These are phyloP conservation scores for Filobasidium uniguttulatum DNA, from an alignment of 1,284 basidiomycete genomes.

Conservation along the genomic window DNA sequence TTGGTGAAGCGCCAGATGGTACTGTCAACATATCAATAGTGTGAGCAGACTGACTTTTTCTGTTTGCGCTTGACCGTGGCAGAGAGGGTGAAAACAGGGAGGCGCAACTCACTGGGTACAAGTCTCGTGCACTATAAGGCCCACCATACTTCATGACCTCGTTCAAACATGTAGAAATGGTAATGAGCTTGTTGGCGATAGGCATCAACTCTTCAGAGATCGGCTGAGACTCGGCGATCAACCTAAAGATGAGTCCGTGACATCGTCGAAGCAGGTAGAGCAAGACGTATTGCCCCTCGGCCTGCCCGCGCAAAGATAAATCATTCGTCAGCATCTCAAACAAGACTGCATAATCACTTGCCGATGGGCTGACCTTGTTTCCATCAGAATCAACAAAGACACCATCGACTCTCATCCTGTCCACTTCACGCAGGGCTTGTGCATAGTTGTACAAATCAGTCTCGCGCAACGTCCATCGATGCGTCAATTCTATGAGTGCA, in stretches of 20 bases:
- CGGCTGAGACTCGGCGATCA: slow-evolving; percentile 93
- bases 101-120: slow-evolving; percentile 64
- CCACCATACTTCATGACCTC: slow-evolving; percentile 96
- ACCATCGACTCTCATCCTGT: slow-evolving; percentile 90
- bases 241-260: slow-evolving; percentile 86
- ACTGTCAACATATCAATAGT: too few species aligned
- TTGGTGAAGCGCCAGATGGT: slow-evolving; percentile 88
- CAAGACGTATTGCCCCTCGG: slow-evolving; percentile 49
- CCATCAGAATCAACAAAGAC: slow-evolving; percentile 94
- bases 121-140: slow-evolving; percentile 82
- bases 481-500: slow-evolving; percentile 54
- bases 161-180: slow-evolving; percentile 90
- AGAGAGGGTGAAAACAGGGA: neutral
- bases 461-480: slow-evolving; percentile 93
- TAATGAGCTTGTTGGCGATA: slow-evolving; percentile 83
- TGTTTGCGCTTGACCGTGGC: too few species aligned
- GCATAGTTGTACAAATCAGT: slow-evolving; percentile 94
- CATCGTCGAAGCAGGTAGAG: slow-evolving; percentile 86
- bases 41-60: too few species aligned
- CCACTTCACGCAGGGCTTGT: slow-evolving; percentile 85
- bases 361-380: slow-evolving; percentile 44
- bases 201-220: slow-evolving; percentile 98
- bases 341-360: neutral
- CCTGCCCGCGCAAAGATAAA: neutral
- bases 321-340: slow-evolving; percentile 18